These are phyloP conservation scores for Suhomyces atakaporum DNA, from an alignment of 1,139 yeast genomes.

Conservation along the genomic window DNA sequence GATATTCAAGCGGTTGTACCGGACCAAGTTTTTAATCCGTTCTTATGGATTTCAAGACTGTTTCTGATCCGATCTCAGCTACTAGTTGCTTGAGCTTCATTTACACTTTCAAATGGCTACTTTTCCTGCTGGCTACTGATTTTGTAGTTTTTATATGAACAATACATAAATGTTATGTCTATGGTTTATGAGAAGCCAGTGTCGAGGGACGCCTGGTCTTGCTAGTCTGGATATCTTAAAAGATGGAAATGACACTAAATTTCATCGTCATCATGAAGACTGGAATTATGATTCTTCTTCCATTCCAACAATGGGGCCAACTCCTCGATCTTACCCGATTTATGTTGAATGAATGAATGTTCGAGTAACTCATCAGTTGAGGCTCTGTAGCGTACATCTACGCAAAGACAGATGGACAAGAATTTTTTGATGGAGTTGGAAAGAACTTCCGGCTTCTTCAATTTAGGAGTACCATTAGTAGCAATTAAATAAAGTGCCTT, in stretches of 20 bases:
- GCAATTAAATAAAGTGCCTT: slow-evolving; percentile 89
- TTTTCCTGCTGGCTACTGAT: neutral
- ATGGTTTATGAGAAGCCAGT: neutral
- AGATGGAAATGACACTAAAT: too few species aligned
- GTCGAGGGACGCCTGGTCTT: too few species aligned
- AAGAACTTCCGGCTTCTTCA: slow-evolving; percentile 81
- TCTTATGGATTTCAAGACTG: too few species aligned
- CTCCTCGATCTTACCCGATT: slow-evolving; percentile 69
- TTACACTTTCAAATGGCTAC: too few species aligned
- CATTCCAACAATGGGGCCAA: slow-evolving; percentile 72
- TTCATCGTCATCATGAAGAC: slow-evolving; percentile 5
- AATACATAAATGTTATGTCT: slow-evolving; percentile 5
- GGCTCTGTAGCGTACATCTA: slow-evolving; percentile 91
- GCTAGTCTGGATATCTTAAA: too few species aligned
- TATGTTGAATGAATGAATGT: slow-evolving; percentile 72
- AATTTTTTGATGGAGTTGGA: slow-evolving; percentile 83
- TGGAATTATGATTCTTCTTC: slow-evolving; percentile 38
- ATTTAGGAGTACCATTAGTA: slow-evolving; percentile 94
- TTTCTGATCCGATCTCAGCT: too few species aligned
- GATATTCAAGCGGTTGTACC: too few species aligned
- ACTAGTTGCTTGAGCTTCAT: too few species aligned
- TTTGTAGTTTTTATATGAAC: slow-evolving; percentile 1
- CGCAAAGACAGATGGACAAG: slow-evolving; percentile 89
- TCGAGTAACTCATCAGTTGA: slow-evolving; percentile 82
- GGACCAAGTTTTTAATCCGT: too few species aligned